Evolutionary conservation across 768 basidiomycete species (phyloP), one percentile per base, ranked within the genome.

Genomic region (Candolleomyces eurysporus): DNA sequence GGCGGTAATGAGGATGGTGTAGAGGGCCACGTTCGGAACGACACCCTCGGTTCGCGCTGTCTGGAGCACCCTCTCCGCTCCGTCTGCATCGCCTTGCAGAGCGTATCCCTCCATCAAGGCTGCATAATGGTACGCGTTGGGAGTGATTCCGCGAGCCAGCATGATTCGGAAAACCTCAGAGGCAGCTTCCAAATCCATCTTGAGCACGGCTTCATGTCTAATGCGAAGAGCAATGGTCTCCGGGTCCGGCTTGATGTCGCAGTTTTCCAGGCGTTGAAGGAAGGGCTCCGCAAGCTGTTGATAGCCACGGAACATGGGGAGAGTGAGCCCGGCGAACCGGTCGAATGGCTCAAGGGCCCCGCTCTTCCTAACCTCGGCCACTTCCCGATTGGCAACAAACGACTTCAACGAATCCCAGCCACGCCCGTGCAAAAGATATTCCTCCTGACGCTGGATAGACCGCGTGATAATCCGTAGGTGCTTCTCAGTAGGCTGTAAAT

Each of bases 51-150:
- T 72, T 45, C 70, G 67, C 30, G 86, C 83, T 17, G 83, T 73
- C 61, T 72, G 74, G 77, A 95, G 80, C 48, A 86, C 74, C 55
- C 78, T 77, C 60, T 79, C 71, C 26, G 91, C 90, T 19, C 77
- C 77, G 14, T 72, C 67, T 63, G 89, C 75, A 70, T 92, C 79
- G n/a, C 90, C 90, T 0, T 73, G 71, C 3, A 73, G 76, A 17
- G 80, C 73, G 65, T 87, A 88, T n/a, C 89, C 90, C 65, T 91
- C 86, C 81, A 95, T 87, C 61, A 95, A 75, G 57, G 90, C 86
- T 32, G 79, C 78, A 66, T 86, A 88, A 72, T 95, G 93, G 68
- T 90, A 84, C 59, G 79, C 78, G 66, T 85, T 89, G 10, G 91
- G 87, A 52, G 83, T 83, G 58, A 95, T 78, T 10, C 92, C 92